Conservation (phyloP, 768 basidiomycete species). For the Macrocybe gigantea region DNA sequence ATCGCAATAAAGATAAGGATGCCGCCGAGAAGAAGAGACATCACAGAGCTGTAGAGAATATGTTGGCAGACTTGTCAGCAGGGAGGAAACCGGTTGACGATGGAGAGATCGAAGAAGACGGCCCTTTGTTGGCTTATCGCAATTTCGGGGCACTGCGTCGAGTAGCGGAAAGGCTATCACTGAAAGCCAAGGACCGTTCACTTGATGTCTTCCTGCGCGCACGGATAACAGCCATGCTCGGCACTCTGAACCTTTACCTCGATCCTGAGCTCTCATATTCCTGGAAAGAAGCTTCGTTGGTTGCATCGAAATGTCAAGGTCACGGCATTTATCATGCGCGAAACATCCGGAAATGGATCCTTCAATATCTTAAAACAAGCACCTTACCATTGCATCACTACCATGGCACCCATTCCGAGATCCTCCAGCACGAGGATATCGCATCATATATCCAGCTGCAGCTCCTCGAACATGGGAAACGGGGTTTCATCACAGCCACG, state of each 20-base stretch:
- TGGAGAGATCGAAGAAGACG: too few relatives aligned
- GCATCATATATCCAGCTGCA: conserved; percentile 19
- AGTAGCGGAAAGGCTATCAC: conserved; percentile 10
- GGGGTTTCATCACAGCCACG: conserved; percentile 19
- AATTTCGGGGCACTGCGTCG: conserved; percentile 13
- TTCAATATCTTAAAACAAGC: conserved; percentile 4
- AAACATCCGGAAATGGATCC: conserved; percentile 23
- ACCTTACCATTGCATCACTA: conserved; percentile 22
- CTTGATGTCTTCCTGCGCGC: conserved; percentile 23
- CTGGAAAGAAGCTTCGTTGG: conserved; percentile 23
- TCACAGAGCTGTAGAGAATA: too few relatives aligned
- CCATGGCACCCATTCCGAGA: conserved; percentile 11
- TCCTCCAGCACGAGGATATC: conserved; percentile 27
- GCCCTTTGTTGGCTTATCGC: conserved; percentile 13
- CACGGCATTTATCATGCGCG: conserved; percentile 19
- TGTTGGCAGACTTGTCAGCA: too few relatives aligned
- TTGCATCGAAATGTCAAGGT: conserved; percentile 20
- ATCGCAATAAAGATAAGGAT: too few relatives aligned
- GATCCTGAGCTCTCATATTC: conserved; percentile 20
- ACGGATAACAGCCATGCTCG: conserved; percentile 23
- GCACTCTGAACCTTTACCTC: conserved; percentile 27
- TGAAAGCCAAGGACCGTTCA: conserved; percentile 18
- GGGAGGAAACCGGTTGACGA: too few relatives aligned
- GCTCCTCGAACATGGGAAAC: conserved; percentile 17
- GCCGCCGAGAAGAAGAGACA: too few relatives aligned